Evolutionary conservation across 1,284 basidiomycete species (phyloP).

Genomic region (Cutaneotrichosporon curvatum): DNA sequence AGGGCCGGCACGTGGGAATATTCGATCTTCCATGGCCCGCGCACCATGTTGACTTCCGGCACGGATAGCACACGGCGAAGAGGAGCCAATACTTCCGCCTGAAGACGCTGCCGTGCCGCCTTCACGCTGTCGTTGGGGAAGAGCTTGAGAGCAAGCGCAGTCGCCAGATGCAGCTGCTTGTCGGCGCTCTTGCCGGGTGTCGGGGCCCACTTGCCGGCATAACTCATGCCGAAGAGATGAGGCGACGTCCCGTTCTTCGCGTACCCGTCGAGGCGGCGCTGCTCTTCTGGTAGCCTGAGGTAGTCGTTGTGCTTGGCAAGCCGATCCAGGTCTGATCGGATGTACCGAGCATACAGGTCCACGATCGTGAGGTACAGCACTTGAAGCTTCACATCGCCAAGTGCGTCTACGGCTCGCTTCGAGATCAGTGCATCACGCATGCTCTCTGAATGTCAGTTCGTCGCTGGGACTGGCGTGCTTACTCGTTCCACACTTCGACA

Average conservation of each 20-base stretch:
- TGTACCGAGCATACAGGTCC: slow-evolving; percentile 54
- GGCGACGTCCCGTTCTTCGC: slow-evolving; percentile 19
- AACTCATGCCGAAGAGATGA: slow-evolving; percentile 50
- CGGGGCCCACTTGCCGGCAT: slow-evolving; percentile 64
- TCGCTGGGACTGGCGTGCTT: slow-evolving; percentile 3
- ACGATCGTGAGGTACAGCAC: slow-evolving; percentile 60
- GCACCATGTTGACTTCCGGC: slow-evolving; percentile 58
- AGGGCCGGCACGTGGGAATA: slow-evolving; percentile 57
- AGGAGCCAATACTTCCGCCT: slow-evolving; percentile 47
- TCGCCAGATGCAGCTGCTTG: slow-evolving; percentile 56
- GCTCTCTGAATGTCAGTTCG: slow-evolving; percentile 9
- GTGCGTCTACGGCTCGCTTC: slow-evolving; percentile 46
- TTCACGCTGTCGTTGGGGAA: slow-evolving; percentile 33
- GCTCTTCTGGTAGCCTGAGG: slow-evolving; percentile 27
- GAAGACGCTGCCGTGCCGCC: slow-evolving; percentile 41
- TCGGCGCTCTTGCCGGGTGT: slow-evolving; percentile 57
- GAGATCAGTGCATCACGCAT: slow-evolving; percentile 33
- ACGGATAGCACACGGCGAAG: slow-evolving; percentile 51
- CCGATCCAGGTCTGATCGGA: slow-evolving; percentile 50
- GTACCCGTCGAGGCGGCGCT: slow-evolving; percentile 13
- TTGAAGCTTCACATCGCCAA: slow-evolving; percentile 50
- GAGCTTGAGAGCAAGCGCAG: slow-evolving; percentile 56
- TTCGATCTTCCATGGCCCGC: slow-evolving; percentile 42
- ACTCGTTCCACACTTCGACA: slow-evolving; percentile 16
- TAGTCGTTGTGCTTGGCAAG: slow-evolving; percentile 32